Conservation (phyloP, 768 basidiomycete species). For the Suillus tomentosus region DNA sequence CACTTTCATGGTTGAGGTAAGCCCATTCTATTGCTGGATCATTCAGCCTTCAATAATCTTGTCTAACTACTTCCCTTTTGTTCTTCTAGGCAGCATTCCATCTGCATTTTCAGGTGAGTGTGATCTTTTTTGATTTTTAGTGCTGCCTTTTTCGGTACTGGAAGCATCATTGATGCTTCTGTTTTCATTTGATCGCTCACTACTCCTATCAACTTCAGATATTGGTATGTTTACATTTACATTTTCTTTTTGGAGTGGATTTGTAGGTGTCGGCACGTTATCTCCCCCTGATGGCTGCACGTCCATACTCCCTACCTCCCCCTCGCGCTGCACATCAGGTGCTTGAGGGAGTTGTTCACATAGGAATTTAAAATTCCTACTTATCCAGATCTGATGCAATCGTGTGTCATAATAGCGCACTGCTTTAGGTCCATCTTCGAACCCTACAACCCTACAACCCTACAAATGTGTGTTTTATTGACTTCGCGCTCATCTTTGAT, state of each 20-base stretch:
- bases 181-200: neutral
- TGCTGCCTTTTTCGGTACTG: too few relatives aligned
- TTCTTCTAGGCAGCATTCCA: neutral
- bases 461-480: constrained; percentile 18
- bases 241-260: neutral
- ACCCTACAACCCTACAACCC: too few relatives aligned
- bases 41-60: neutral
- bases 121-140: too few relatives aligned
- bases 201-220: too few relatives aligned
- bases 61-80: neutral
- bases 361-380: neutral
- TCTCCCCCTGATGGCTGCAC: neutral
- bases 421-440: constrained; percentile 10
- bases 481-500: constrained; percentile 16
- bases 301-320: neutral
- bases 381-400: neutral
- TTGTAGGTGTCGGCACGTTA: neutral
- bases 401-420: constrained; percentile 19
- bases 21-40: neutral
- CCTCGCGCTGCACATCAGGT: neutral
- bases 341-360: neutral
- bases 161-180: neutral
- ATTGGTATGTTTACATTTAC: neutral
- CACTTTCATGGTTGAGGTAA: neutral
- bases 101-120: too few relatives aligned